Base-by-base conservation (phyloP, 345 rosid genomes). In the Lepidium africanum region DNA sequence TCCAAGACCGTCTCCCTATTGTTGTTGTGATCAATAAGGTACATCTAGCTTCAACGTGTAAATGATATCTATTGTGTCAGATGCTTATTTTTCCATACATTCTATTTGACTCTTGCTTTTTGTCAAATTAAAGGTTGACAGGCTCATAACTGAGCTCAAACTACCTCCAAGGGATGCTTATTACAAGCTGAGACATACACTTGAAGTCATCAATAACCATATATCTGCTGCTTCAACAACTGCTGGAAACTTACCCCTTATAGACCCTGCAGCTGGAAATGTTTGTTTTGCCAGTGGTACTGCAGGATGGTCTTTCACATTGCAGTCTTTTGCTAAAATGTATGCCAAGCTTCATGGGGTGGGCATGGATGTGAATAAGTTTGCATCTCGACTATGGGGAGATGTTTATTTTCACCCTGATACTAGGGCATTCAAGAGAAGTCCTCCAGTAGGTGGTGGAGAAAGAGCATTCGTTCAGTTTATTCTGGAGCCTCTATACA, bases 131-230 rank as follows among this genome's bases (percentile, higher is more conserved):
- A 69, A 94, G 99, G 99, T 94, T 81, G 99, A 94, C 81, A 82
- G 91, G 74, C 81, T 94, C 74, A 94, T 94, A 72, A 86, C 99
- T 47, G 97, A 89, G 78, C 96, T 94, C 68, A 91, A 94, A 70
- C 73, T 94, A 75, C 99, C 99, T 6, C 99, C 99, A 60, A 91
- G 84, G 81, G 99, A 94, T 82, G 97, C 99, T 63, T 94, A 94
- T 72, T 88, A 89, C 70, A 94, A 94, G 88, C 76, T 91, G 66
- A 89, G 99, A 75, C 97, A 91, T 78, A 91, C 97, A 37, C 68
- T 94, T 67, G 99, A 94, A 75, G 92, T 94, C 72, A 86, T 94
- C 19, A 91, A 94, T 65, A 89, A 81, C 81, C 96, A 94, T 76
- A 94, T 94, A 66, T 84, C 93, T 74, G 85, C 91, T 48, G 86